phyloP scores from a whole-genome alignment of 805 yeast genomes.

The Teunomyces funiuensis region DNA sequence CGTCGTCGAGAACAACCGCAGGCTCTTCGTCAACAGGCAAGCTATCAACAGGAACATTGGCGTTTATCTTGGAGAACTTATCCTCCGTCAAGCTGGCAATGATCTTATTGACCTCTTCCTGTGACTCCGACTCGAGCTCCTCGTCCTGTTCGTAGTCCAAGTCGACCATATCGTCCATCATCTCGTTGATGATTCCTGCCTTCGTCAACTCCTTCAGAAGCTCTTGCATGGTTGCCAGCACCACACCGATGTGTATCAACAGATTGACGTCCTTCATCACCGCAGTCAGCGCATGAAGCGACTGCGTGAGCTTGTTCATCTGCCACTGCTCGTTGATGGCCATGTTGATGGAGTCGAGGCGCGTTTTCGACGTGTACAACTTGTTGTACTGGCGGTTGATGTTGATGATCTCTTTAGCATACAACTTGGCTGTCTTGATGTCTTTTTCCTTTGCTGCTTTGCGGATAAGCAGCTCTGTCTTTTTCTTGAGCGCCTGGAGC shows the following conservation, averaged over 20 bases:
- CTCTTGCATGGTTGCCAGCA: slow-evolving; percentile 80
- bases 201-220: slow-evolving; percentile 83
- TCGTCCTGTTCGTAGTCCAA: slow-evolving; percentile 57
- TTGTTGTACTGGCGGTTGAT: slow-evolving; percentile 73
- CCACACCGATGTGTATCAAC: slow-evolving; percentile 73
- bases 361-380: slow-evolving; percentile 78
- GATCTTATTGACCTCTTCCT: slow-evolving; percentile 64
- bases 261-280: slow-evolving; percentile 88
- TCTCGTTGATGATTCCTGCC: slow-evolving; percentile 86
- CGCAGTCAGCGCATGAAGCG: slow-evolving; percentile 72
- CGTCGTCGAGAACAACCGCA: slow-evolving; percentile 27
- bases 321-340: slow-evolving; percentile 91
- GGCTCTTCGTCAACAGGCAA: slow-evolving; percentile 19
- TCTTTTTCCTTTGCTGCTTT: slow-evolving; percentile 77
- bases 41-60: slow-evolving; percentile 32
- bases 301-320: slow-evolving; percentile 76
- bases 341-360: slow-evolving; percentile 80
- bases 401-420: slow-evolving; percentile 78
- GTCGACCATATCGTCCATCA: slow-evolving; percentile 91
- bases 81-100: slow-evolving; percentile 41
- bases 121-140: slow-evolving; percentile 65
- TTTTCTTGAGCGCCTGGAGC: slow-evolving; percentile 59
- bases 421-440: slow-evolving; percentile 66
- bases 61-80: slow-evolving; percentile 34
- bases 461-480: slow-evolving; percentile 75